Evolutionary conservation across 140 eudicot species (phyloP), one percentile per base, ranked within the genome.

Genomic region (Oenanthe javanica): DNA sequence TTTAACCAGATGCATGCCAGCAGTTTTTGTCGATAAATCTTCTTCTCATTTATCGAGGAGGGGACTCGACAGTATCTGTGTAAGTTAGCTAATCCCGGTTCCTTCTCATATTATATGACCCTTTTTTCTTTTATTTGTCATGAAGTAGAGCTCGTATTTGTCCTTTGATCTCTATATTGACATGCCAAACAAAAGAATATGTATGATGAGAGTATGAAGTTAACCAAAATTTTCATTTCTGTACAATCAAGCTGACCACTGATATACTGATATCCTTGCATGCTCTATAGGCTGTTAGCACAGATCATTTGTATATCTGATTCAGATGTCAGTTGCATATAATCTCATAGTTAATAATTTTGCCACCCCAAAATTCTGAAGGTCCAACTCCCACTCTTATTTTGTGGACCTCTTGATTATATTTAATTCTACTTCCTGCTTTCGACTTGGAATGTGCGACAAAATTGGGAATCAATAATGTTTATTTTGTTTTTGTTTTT

Each of bases 11-110:
- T 88, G 85, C 55, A 76, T 83, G 31, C 80, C 90, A 57, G 82
- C 89, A 59, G 88, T 85, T 64, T 89, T 93, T 67, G 79, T 87
- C 4, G 98, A 91, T 87, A 93, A 91, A 82, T 93, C 98, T 19
- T 71, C 73, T 18, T 89, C 88, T 78, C 88, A 55, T 74, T 79
- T 93, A 69, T 85, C 86, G 9, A 86, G 83, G 85, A 87, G 77
- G 52, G 84, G 82, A 82, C 83, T 82, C 71, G 85, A 82, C 78
- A 84, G 72, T 82, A 81, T 48, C 59, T 57, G 73, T 83, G 96
- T 89, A 86, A 89, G 96, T 67, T 78, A 77, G 52, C 67, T 75
- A 47, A 47, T 74, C 49, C 59, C 72, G 10, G 27, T 67, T 79
- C 21, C 15, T 79, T 74, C 63, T 63, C 40, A 50, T 9, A 23